Base-by-base conservation (phyloP, 2,329 filamentous ascomycete genomes). In the Fusarium virguliforme region DNA sequence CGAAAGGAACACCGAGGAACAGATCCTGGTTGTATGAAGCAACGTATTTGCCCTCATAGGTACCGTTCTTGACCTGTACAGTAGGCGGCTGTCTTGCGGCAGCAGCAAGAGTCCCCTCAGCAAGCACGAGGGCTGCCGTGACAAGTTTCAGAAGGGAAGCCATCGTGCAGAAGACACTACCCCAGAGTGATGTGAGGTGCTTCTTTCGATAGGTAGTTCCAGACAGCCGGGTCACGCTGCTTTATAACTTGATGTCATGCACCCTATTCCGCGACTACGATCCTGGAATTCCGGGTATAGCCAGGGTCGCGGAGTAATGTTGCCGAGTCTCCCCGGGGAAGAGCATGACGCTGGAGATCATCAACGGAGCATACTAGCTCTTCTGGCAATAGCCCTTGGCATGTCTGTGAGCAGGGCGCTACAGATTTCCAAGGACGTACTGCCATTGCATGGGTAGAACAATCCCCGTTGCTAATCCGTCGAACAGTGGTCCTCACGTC, bases 1-100 rank as follows among this genome's bases (percentile, higher is more conserved):
- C 73, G 6, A 75, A 75, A 1, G 73, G 73, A 15, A 75, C 67
- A 9, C 73, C 73, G 1, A 75, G 37, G 57, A 75, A 75, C 0
- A 73, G 53, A 32, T 75, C 73, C 22, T 75, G 73, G 6, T 74
- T 28, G 6, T 72, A 70, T 8, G 60, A 62, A 13, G 62, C 24
- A n/a, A 72, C 63, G 9, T 75, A 71, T 50, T 62, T 66, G 6
- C 73, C 73, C 9, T 74, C 41, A 7, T 73, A 73, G 0, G 73
- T 71, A n/a, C 73, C 73, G 5, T 76, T 75, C 53, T 70, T 74
- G 30, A 75, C 70, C 8, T 40, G 56, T 7, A 70, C 73, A 3
- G 65, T 55, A 12, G 73, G 73, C 8, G 66, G 34, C n/a, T 67
- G 38, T 46, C 38, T 57, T 3, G 22, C 28, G 4, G 32, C 24